phyloP scores from a whole-genome alignment of 495 filamentous ascomycete species.

The Podospora appendiculata region DNA sequence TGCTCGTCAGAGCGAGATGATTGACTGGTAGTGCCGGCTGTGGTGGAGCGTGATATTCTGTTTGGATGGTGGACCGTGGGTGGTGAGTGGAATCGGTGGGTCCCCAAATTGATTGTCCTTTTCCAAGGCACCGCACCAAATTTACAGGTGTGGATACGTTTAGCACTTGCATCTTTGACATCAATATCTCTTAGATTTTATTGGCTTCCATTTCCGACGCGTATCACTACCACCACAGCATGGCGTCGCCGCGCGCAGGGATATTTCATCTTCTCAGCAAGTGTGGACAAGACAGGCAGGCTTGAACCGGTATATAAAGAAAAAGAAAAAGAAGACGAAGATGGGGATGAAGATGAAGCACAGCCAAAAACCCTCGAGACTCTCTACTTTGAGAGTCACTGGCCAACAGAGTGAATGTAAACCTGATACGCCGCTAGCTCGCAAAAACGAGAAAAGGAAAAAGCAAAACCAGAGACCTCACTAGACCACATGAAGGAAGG shows the following conservation, averaged over 20 bases:
- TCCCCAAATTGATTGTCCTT: background rate
- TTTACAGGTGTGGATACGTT: slow-evolving; percentile 3
- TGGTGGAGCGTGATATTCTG: background rate
- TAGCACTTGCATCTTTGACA: background rate
- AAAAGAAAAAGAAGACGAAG: too few species aligned
- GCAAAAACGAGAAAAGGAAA: background rate
- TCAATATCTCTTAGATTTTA: background rate
- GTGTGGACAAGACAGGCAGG: too few species aligned
- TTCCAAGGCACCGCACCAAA: background rate
- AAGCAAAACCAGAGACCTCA: background rate
- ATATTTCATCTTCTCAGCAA: too few species aligned
- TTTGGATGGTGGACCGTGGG: background rate
- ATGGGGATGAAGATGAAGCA: too few species aligned
- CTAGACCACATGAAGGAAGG: background rate
- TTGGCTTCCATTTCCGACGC: background rate
- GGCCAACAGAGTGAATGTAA: too few species aligned
- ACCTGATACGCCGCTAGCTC: background rate
- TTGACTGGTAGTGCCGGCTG: background rate
- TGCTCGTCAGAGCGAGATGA: background rate
- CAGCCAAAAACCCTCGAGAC: too few species aligned
- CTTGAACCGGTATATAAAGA: too few species aligned
- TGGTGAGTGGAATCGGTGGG: slow-evolving; percentile 4
- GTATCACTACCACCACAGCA: background rate
- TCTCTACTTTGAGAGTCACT: too few species aligned
- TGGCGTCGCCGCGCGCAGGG: too few species aligned